Percentiles rank a stretch among this genome's conserved stretches.
These are phyloP conservation scores for Crucibulum laeve DNA, from an alignment of 768 basidiomycete genomes.

Conservation along the genomic window DNA sequence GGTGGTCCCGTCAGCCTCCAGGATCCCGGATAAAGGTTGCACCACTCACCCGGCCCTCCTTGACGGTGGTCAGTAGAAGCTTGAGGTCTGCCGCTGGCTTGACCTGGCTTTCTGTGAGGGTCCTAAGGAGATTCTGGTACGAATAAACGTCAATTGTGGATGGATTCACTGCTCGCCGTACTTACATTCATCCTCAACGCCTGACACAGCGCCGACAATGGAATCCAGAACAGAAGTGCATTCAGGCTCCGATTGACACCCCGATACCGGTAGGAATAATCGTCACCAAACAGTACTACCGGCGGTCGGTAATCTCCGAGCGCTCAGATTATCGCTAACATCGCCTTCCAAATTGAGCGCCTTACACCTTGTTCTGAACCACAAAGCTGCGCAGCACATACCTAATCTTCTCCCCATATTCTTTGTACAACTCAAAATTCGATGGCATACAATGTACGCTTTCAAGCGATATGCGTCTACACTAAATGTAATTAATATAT, in stretches of 20 bases:
- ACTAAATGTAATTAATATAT: too few species aligned
- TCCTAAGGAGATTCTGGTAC: constrained; percentile 80
- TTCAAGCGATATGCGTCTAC: too few species aligned
- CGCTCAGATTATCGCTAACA: too few species aligned
- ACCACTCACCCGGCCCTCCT: constrained; percentile 77
- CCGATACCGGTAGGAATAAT: neutral
- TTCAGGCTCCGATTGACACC: constrained; percentile 11
- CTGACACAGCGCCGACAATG: constrained; percentile 10
- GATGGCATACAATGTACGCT: too few species aligned
- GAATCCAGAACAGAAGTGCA: constrained; percentile 6
- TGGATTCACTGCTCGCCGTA: constrained; percentile 19
- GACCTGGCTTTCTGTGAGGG: constrained; percentile 74
- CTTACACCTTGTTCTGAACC: too few species aligned
- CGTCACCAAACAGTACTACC: constrained; percentile 4
- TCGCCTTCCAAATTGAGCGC: too few species aligned
- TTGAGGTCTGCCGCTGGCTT: constrained; percentile 74
- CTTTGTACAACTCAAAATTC: too few species aligned
- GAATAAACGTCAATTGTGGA: constrained; percentile 7
- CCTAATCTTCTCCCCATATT: too few species aligned
- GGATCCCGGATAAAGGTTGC: constrained; percentile 10
- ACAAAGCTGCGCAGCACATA: too few species aligned
- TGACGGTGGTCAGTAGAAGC: constrained; percentile 78
- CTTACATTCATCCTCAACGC: constrained; percentile 41
- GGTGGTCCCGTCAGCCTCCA: constrained; percentile 10
- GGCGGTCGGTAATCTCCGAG: too few species aligned